These are phyloP conservation scores for Aechmea fasciata DNA, from an alignment of 176 grass and related monocot genomes.

Conservation along the genomic window DNA sequence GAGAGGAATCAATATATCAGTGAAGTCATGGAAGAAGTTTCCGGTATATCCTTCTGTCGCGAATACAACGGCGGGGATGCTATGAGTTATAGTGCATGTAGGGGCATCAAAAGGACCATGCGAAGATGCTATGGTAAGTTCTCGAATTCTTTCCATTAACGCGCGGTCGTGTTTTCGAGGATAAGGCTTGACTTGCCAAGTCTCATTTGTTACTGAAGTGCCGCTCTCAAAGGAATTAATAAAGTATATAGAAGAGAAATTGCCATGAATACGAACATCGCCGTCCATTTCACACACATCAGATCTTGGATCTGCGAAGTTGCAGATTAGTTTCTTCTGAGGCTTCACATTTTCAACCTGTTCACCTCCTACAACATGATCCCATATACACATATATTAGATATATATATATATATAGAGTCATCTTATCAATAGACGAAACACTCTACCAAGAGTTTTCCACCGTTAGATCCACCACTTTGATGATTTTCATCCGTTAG, in stretches of 20 bases:
- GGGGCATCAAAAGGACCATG: neutral
- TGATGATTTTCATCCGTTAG: too few species aligned
- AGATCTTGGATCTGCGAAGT: neutral
- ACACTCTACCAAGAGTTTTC: too few species aligned
- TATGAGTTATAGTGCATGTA: neutral
- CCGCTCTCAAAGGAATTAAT: neutral
- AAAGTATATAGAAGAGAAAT: neutral
- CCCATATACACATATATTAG: too few species aligned
- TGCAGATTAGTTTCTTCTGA: neutral
- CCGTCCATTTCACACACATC: slow-evolving; percentile 3
- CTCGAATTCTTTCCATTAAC: neutral
- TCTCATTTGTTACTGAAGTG: neutral
- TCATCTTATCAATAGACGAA: too few species aligned
- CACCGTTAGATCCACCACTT: too few species aligned
- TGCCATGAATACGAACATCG: neutral
- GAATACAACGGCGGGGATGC: neutral
- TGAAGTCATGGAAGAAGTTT: slow-evolving; percentile 2
- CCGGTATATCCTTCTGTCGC: neutral
- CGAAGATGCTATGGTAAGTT: neutral
- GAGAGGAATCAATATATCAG: neutral
- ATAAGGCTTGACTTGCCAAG: neutral
- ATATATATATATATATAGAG: neutral
- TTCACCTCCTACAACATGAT: neutral
- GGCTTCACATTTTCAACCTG: neutral
- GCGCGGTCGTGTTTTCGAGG: neutral